Evolutionary conservation across 495 filamentous ascomycete genomes (phyloP), one percentile per base, ranked within the genome.

Genomic region (Penicillium goetzii): DNA sequence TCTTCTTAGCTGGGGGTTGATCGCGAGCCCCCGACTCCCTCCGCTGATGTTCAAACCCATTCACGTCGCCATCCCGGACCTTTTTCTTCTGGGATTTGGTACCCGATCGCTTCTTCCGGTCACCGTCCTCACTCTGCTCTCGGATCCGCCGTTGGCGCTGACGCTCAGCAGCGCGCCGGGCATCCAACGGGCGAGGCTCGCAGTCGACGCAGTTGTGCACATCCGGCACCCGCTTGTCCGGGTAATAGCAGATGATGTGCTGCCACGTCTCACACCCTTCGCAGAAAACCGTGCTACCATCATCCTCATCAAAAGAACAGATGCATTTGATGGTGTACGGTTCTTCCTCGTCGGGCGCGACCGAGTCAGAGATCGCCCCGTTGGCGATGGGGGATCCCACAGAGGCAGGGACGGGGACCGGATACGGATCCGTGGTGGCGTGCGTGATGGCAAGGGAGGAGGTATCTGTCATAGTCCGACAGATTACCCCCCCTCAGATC

Each of bases 241-340:
- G 88, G 72, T 97, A 96, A 77, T 97, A 97, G 78, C 95, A 99
- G 68, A 91, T 86, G 64, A 96, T 93, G 77, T 99, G 95, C 77
- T 99, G 95, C 95, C 95, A 99, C 47, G 92, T 96, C 72, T 97
- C 90, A 79, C 95, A 99, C 60, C 80, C 81, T 73, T 99, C 95
- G 84, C 95, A 99, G 78, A 90, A 91, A 59, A 99, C 95, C 60
- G 96, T 99, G 75, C 90, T 92, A 71, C 96, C 95, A 81, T 99
- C 95, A 83, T 98, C 95, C 81, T 97, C 93, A 70, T 85, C 68
- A 73, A 88, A 97, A 70, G 87, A 84, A 79, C 95, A 99, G 67
- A 98, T 93, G 85, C 95, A 99, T 83, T 93, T 96, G 81, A 99
- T 99, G 68, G 90, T 95, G 74, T 94, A 96, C 50, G 91, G 90